Base-by-base conservation (phyloP, 495 filamentous ascomycete genomes). In the Penicillium daleae region DNA sequence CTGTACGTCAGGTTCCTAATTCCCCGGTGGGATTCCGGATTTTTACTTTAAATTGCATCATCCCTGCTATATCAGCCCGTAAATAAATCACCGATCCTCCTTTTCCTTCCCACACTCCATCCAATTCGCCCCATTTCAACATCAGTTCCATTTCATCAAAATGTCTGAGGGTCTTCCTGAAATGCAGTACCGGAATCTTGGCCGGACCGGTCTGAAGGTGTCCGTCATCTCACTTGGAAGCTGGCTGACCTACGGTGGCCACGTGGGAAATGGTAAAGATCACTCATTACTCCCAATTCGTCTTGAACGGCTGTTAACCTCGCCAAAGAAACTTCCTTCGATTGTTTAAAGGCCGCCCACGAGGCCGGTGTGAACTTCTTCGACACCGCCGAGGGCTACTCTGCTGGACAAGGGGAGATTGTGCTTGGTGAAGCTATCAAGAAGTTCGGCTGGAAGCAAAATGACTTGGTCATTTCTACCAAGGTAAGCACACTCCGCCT, bases 401-500 rank as follows among this genome's bases (percentile, higher is more conserved):
- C 86, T 62, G 83, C 74, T 60, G 91, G 91, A 57, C 82, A 90
- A 65, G 89, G 85, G 17, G 91, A 94, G 72, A 71, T 85, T 52
- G 86, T 91, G 44, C 91, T 93, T 86, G 91, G 91, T 19, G 70
- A 84, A 63, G 89, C 89, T 1, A 89, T 87, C 52, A 82, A 83
- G 70, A 76, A 82, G 52, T 78, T 76, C 54, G 76, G 72, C 12
- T 82, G 92, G 92, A 89, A 90, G 65, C 82, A 91, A 42, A 90
- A 89, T 71, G 91, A 95, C 73, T 77, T 93, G 37, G 92, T 96
- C 29, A 87, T 96, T 66, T 91, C 87, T 48, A 94, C 92, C n/a
- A 95, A 95, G 82, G 82, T 89, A 74, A 56, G 71, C 51, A 54
- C 40, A n/a, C 6, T 33, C 29, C 3, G 1, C 0, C 13, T 37